These are phyloP conservation scores for Pleurotus djamor DNA, from an alignment of 768 basidiomycete species.

Conservation along the genomic window DNA sequence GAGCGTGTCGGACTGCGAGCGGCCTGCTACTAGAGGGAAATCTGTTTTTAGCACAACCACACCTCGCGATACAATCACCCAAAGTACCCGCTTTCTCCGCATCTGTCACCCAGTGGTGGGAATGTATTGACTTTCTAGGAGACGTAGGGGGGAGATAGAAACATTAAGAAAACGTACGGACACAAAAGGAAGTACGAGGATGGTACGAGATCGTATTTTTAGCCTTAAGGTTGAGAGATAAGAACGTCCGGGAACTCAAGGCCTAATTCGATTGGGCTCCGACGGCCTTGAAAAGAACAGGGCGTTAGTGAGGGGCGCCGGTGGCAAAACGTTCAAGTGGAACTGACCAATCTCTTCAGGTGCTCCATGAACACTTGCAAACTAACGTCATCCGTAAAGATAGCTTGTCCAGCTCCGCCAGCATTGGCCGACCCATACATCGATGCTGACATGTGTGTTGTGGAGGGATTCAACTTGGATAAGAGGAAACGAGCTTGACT, in stretches of 20 bases:
- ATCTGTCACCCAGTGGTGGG: not conserved
- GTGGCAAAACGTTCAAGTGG: not conserved
- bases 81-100: not conserved
- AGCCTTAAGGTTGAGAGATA: not conserved
- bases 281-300: slow-evolving; percentile 44
- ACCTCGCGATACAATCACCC: not conserved
- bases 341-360: slow-evolving; percentile 83
- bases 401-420: slow-evolving; percentile 78
- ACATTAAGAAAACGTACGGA: slow-evolving; percentile 4
- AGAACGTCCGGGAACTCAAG: slow-evolving; percentile 4
- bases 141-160: not conserved
- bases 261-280: slow-evolving; percentile 64
- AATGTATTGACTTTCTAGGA: not conserved
- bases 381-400: slow-evolving; percentile 99
- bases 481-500: slow-evolving; percentile 98
- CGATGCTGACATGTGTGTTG: slow-evolving; percentile 91
- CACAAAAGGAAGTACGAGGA: not conserved
- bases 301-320: not conserved
- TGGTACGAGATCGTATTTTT: not conserved
- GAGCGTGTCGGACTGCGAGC: not conserved
- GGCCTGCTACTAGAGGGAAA: not conserved
- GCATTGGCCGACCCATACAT: slow-evolving; percentile 84
- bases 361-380: slow-evolving; percentile 98
- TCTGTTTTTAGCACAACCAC: not conserved
- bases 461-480: slow-evolving; percentile 95